These are phyloP conservation scores for Puccinia horiana DNA, from an alignment of 1,284 basidiomycete species.

Conservation along the genomic window DNA sequence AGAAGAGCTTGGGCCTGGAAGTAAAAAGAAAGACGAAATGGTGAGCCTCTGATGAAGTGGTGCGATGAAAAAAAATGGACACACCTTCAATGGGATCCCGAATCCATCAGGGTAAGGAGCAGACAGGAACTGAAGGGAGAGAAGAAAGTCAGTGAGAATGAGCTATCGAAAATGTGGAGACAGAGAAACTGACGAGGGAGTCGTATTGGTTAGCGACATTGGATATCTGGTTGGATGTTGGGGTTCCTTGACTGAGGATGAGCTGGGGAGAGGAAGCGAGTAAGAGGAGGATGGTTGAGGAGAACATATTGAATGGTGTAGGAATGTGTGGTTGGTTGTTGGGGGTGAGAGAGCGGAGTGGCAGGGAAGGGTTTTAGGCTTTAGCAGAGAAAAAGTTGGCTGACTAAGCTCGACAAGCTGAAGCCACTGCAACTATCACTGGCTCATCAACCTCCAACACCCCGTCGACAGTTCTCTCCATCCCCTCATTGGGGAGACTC, in stretches of 20 bases:
- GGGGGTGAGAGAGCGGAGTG: too few relatives aligned
- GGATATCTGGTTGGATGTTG: constrained; percentile 1
- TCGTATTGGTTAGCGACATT: not conserved
- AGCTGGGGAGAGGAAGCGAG: not conserved
- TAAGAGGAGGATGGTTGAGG: not conserved
- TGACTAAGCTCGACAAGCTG: too few relatives aligned
- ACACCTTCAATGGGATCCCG: constrained; percentile 37
- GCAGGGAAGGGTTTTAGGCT: too few relatives aligned
- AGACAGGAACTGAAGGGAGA: not conserved
- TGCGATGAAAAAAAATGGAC: too few relatives aligned
- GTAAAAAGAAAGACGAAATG: not conserved
- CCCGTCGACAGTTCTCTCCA: too few relatives aligned
- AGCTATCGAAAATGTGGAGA: not conserved
- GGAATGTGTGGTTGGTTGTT: not conserved
- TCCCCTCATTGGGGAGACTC: too few relatives aligned
- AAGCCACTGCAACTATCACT: too few relatives aligned
- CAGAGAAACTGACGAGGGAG: not conserved
- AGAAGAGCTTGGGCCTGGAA: constrained; percentile 17
- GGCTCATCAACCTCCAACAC: too few relatives aligned
- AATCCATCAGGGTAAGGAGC: constrained; percentile 41
- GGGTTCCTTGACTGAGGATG: not conserved
- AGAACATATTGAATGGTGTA: not conserved
- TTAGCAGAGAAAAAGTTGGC: too few relatives aligned
- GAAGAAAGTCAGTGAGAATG: not conserved
- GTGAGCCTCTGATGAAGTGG: too few relatives aligned